phyloP scores from a whole-genome alignment of 306 rosid genomes.

The Castanopsis chinensis region DNA sequence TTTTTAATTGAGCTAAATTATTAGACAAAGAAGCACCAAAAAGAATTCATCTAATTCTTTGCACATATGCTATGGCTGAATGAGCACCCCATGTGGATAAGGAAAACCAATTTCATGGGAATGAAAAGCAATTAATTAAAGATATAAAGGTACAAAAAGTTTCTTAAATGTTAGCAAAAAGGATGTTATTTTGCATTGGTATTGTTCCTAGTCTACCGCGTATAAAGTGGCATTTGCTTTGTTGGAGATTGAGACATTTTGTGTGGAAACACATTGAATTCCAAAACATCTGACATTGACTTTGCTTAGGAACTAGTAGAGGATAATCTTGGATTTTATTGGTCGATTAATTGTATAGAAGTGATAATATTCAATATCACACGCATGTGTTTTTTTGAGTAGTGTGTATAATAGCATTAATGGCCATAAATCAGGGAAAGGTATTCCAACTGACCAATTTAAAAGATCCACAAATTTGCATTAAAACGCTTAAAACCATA shows the following conservation, averaged over 20 bases:
- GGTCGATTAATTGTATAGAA: not conserved
- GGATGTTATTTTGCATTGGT: constrained; percentile 15
- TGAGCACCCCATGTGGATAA: not conserved
- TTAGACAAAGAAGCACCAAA: not conserved
- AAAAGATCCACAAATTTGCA: no score
- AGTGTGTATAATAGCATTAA: not conserved
- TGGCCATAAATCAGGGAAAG: not conserved
- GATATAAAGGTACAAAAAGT: not conserved
- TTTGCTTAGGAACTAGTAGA: not conserved
- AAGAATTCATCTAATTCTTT: not conserved
- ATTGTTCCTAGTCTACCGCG: constrained; percentile 6
- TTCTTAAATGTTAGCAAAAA: constrained; percentile 9
- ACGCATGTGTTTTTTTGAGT: constrained; percentile 1
- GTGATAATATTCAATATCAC: not conserved
- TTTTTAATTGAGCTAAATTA: not conserved
- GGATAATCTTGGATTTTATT: not conserved
- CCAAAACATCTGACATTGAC: constrained; percentile 15
- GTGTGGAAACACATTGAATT: constrained; percentile 6
- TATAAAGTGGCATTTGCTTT: constrained; percentile 6
- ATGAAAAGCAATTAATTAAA: not conserved
- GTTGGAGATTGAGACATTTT: constrained; percentile 8
- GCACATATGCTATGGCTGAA: not conserved
- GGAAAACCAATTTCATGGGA: constrained; percentile 5
- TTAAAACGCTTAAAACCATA: no score
- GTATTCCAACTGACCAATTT: no score